Conservation (phyloP, 805 yeast genomes). For the Diddensiella transvaalensis region DNA sequence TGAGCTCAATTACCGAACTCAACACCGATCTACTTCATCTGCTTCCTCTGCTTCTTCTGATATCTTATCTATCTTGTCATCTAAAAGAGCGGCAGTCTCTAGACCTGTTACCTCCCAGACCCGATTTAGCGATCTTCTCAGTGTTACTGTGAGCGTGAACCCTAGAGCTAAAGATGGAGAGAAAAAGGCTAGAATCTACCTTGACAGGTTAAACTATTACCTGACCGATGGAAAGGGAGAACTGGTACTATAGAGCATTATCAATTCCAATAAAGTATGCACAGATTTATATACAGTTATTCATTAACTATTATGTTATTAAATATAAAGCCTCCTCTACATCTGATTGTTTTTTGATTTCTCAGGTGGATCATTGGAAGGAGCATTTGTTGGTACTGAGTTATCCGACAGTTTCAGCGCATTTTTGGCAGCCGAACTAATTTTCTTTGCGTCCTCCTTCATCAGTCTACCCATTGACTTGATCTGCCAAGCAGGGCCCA, state of each 20-base stretch:
- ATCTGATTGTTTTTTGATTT: neutral
- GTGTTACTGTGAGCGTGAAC: constrained; percentile 31
- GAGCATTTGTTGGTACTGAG: neutral
- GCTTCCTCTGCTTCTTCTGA: constrained; percentile 23
- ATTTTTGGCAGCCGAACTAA: constrained; percentile 18
- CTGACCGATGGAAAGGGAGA: constrained; percentile 10
- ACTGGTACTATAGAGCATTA: neutral
- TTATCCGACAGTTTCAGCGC: constrained; percentile 6
- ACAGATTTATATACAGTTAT: neutral
- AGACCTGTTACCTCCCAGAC: constrained; percentile 6
- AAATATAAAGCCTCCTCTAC: no score
- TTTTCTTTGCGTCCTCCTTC: constrained; percentile 41
- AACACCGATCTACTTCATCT: constrained; percentile 18
- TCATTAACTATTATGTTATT: no score
- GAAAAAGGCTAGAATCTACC: constrained; percentile 41
- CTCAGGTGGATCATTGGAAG: neutral
- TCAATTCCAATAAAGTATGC: no score
- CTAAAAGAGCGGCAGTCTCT: constrained; percentile 13
- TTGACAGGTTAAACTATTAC: constrained; percentile 30
- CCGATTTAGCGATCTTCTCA: constrained; percentile 18
- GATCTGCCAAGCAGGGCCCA: constrained; percentile 59
- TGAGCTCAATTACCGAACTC: constrained; percentile 30
- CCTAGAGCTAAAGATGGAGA: constrained; percentile 38
- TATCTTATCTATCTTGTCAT: constrained; percentile 32
- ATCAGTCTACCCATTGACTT: constrained; percentile 45